Base-by-base conservation (phyloP, 108 stramenopile species). In the Craspedostauros australis region DNA sequence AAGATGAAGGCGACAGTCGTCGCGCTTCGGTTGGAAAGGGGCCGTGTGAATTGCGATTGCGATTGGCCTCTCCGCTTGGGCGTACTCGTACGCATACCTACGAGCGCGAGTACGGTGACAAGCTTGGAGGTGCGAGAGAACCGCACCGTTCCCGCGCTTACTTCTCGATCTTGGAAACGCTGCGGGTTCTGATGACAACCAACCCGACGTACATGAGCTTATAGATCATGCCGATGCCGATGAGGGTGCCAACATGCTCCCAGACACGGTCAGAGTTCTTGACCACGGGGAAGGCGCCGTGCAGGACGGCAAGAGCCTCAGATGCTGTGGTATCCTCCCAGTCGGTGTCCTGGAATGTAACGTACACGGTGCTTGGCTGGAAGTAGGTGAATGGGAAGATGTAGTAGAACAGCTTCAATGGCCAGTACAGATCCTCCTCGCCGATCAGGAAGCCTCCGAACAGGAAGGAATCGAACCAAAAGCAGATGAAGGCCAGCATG, bases 381-480 rank as follows among this genome's bases (percentile, higher is more conserved):
- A 45, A 68, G 42, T 68, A 68, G 1, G 34, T 25, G 22, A 39
- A 53, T 2, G 57, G 57, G 37, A 60, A 38, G 12, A 68, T 19
- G 50, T 68, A 68, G 57, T 68, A 60, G 32, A 68, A 68, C 26
- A 52, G 8, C 34, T 46, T 42, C 27, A 55, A 64, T 9, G 63
- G 63, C 54, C 54, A 55, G 45, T 46, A 64, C 54, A 64, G 21
- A 29, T 64, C 63, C 6, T 55, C 29, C 26, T 27, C 14, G 8
- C 66, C 39, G 12, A 73, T 57, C 18, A n/a, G n/a, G n/a, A n/a
- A n/a, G n/a, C n/a, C n/a, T n/a, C n/a, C n/a, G n/a, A n/a, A n/a
- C n/a, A n/a, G 67, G 32, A 54, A 67, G 56, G 9, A 65, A 65
- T 24, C 43, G 52, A 52, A 54, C 72, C 72, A 73, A 56, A 46